Base-by-base conservation (phyloP, 805 yeast species). In the Ogataea minuta region DNA sequence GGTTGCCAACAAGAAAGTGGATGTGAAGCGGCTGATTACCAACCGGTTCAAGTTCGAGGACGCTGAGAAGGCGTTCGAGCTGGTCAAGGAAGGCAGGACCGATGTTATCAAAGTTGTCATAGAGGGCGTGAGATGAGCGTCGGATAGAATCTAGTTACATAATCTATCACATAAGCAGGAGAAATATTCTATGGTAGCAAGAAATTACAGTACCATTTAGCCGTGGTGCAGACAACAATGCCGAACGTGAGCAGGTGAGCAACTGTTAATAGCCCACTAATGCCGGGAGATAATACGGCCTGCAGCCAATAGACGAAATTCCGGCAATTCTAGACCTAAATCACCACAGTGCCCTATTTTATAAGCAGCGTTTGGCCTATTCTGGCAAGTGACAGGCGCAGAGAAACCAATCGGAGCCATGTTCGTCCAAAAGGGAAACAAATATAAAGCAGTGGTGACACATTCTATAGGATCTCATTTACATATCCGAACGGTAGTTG, bases 61-160 rank as follows among this genome's bases (percentile, higher is more conserved):
- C 35, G 89, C 95, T n/a, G 74, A 77, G 46, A 72, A 78, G 48
- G 96, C 95, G 3, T 59, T 82, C 61, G 82, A 85, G 46, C 68
- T 74, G 30, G 81, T 80, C 14, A 73, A 76, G 45, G 69, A 72
- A 26, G 90, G 89, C 34, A 32, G 45, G n/a, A 41, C 49, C 14
- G 66, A 74, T 45, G 84, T 84, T 38, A 79, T 87, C 54, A 88
- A 88, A 69, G 81, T 84, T 43, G 75, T 88, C 50, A 88, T 88
- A 46, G 81, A 76, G 40, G 96, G 95, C 3, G 91, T 91, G 4
- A 24, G 8, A 19, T 19, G n/a, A n/a, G n/a, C n/a, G n/a, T n/a
- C n/a, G n/a, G n/a, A n/a, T n/a, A n/a, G n/a, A n/a, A n/a, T n/a
- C 21, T 8, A 8, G 8, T 19, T 19, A 19, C 21, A 19, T 19